Evolutionary conservation across 2,329 filamentous ascomycete species (phyloP).

Genomic region (Trichoderma lentiforme): DNA sequence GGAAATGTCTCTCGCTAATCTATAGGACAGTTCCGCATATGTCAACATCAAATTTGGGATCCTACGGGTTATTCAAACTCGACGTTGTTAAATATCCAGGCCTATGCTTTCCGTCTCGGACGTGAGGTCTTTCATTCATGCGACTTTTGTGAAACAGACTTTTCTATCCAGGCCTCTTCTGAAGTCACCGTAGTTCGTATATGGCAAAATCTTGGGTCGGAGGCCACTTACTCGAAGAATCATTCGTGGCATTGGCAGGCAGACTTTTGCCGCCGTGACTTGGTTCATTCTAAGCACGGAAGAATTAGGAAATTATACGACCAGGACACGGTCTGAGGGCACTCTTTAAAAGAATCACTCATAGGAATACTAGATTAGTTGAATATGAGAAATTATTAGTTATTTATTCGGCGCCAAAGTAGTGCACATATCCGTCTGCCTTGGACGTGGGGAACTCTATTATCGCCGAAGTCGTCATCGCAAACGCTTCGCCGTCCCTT

Average conservation of each 20-base stretch:
- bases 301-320: neutral
- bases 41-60: neutral
- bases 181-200: neutral
- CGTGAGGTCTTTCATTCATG: neutral
- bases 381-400: neutral
- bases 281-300: neutral
- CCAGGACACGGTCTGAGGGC: neutral
- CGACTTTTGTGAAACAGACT: neutral
- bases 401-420: neutral
- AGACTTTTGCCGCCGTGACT: neutral
- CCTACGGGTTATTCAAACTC: neutral
- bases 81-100: neutral
- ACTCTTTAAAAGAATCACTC: neutral
- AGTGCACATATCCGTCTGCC: constrained; percentile 1
- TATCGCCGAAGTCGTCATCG: constrained; percentile 8
- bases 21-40: neutral
- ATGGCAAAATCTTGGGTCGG: neutral
- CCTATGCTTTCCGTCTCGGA: neutral
- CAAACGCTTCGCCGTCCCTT: neutral
- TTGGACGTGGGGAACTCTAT: neutral
- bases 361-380: neutral
- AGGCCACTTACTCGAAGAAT: neutral
- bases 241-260: neutral
- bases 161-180: neutral
- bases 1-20: neutral